Base-by-base conservation (phyloP, 768 basidiomycete genomes). In the Sporobolomyces phaffii region DNA sequence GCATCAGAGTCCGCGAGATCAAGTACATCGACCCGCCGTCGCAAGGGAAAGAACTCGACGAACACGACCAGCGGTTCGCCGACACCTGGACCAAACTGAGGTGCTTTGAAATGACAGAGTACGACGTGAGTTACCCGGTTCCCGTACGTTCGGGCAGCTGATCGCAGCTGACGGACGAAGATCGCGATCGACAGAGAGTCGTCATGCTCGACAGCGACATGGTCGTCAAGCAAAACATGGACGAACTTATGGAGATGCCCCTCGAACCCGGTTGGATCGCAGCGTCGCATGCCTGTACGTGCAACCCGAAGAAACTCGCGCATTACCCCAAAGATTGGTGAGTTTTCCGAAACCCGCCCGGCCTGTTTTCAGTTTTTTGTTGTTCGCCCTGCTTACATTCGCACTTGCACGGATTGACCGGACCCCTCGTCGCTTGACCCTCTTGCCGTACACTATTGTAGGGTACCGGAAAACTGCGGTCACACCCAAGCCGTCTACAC, bases 291-390 rank as follows among this genome's bases (percentile, higher is more conserved):
- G 92, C 85, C 18, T 99, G 94, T 75, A 86, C 91, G 5, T 99
- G 94, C 80, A 99, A 99, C 78, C 94, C 93, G 10, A 83, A 85
- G 43, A 87, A 85, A 75, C 76, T 94, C 24, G 67, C 81, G 3
- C 90, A 93, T 77, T 99, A 99, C 78, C 94, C 94, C 11, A 73
- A 78, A 5, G 91, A 96, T 76, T 99, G 94, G 96, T 82, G 57
- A 76, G 72, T 29, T 17, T 53, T 40, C 33, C 8, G 44, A 5
- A 22, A 44, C 54, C 29, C n/a, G 13, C 50, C 29, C 26, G 18
- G 29, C 15, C 43, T 29, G 34, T 43, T 53, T 20, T 28, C 8
- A 24, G 52, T 51, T 48, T 50, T n/a, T 41, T 34, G n/a, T 6
- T 28, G 47, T 14, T 61, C 48, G 0, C 34, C 22, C 31, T 17